Percentiles rank a stretch among this genome's conserved stretches.
phyloP scores from a whole-genome alignment of 371 early-diverging fungal genomes.

The Syncephalastrum racemosum region DNA sequence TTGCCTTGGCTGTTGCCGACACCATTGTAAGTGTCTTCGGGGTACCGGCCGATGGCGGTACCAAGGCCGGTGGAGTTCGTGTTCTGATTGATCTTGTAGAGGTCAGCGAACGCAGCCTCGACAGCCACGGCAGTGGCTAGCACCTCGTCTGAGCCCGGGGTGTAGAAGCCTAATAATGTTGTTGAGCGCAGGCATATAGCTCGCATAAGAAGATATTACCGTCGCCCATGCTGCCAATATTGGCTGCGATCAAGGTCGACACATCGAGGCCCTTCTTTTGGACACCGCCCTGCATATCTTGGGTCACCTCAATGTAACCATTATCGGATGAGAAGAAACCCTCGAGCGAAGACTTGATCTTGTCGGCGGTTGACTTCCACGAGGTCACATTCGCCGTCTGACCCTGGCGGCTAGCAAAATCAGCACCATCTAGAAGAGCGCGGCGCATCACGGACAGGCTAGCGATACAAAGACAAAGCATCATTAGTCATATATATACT shows the following conservation, averaged over 20 bases:
- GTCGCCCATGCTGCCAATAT: conserved; percentile 39
- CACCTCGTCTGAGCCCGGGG: conserved; percentile 44
- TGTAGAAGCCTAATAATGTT: conserved; percentile 32
- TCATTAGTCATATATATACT: neutral
- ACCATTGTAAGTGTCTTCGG: conserved; percentile 74
- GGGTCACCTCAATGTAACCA: conserved; percentile 42
- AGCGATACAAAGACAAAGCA: neutral
- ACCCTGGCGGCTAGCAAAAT: conserved; percentile 14
- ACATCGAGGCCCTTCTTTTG: conserved; percentile 57
- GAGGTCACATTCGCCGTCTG: conserved; percentile 1
- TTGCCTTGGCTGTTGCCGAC: conserved; percentile 57
- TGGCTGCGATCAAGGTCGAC: conserved; percentile 62
- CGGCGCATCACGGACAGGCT: conserved; percentile 56
- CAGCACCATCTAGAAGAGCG: conserved; percentile 36
- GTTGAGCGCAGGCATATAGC: too few species aligned
- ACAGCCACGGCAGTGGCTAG: conserved; percentile 53
- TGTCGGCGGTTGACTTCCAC: conserved; percentile 9
- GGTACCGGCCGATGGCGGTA: conserved; percentile 69
- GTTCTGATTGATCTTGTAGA: conserved; percentile 61
- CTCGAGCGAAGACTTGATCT: conserved; percentile 35
- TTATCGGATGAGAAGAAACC: conserved; percentile 42
- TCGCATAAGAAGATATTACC: neutral
- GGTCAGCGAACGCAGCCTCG: conserved; percentile 36
- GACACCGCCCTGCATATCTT: conserved; percentile 34
- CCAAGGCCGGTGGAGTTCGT: conserved; percentile 18